Evolutionary conservation across 306 rosid species (phyloP).

Genomic region (Aeschynomene evenia): DNA sequence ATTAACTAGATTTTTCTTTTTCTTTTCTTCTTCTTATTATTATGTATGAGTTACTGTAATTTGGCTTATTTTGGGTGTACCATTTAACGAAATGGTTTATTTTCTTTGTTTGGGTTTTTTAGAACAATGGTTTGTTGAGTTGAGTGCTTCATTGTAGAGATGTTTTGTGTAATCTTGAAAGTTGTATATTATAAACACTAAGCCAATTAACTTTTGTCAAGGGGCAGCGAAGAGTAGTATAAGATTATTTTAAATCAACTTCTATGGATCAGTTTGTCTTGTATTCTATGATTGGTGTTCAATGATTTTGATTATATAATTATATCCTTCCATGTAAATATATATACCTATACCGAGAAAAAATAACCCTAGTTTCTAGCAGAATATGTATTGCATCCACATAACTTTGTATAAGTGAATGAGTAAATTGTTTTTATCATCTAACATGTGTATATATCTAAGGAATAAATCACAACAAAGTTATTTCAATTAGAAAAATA

Average conservation of each 20-base stretch:
- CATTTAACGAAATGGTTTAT: conserved; percentile 17
- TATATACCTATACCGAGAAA: too few species aligned
- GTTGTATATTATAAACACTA: too few species aligned
- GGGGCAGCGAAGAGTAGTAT: background rate
- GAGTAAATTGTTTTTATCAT: too few species aligned
- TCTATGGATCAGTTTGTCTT: background rate
- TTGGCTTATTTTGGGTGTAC: conserved; percentile 23
- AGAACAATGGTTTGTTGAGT: conserved; percentile 21
- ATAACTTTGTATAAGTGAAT: too few species aligned
- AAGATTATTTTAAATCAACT: background rate
- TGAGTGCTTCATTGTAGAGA: conserved; percentile 24
- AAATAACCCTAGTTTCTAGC: too few species aligned
- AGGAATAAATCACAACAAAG: background rate
- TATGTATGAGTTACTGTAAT: conserved; percentile 13
- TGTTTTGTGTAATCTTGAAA: background rate
- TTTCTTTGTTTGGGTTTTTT: background rate
- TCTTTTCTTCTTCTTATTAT: conserved; percentile 30
- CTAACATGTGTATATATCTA: too few species aligned
- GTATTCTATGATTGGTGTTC: background rate
- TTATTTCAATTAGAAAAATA: background rate
- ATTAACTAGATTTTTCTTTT: conserved; percentile 16
- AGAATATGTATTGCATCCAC: too few species aligned
- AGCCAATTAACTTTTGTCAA: background rate
- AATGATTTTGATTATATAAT: background rate
- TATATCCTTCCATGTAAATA: too few species aligned